phyloP scores from a whole-genome alignment of 2,329 filamentous ascomycete genomes.

The Scorias spongiosa region DNA sequence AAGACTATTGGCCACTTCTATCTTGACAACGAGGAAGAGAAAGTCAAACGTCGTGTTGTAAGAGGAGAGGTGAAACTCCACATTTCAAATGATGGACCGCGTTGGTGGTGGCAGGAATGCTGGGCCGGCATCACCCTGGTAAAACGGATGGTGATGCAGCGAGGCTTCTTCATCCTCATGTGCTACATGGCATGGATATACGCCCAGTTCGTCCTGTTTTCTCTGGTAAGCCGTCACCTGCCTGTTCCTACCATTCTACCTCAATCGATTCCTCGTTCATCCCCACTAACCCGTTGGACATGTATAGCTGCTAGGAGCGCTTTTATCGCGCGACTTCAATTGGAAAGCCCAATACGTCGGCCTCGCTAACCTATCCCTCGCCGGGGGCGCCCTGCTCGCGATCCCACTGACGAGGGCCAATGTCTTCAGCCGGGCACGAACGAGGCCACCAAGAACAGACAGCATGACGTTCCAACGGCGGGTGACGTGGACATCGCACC shows the following conservation, averaged over 20 bases:
- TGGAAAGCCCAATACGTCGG: conserved; percentile 52
- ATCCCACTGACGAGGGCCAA: conserved; percentile 61
- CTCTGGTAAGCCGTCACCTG: conserved; percentile 37
- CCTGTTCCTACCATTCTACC: neutral
- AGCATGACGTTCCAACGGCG: conserved; percentile 50
- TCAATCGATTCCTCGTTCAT: neutral
- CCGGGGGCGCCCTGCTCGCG: conserved; percentile 53
- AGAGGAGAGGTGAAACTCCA: conserved; percentile 66
- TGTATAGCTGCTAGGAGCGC: conserved; percentile 45
- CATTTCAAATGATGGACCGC: conserved; percentile 53
- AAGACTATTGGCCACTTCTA: conserved; percentile 51
- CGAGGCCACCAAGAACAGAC: conserved; percentile 44
- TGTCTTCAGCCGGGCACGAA: conserved; percentile 49
- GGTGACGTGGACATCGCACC: conserved; percentile 56
- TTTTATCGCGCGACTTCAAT: conserved; percentile 54
- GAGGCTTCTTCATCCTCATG: conserved; percentile 56
- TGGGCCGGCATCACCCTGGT: conserved; percentile 54
- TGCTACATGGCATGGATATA: conserved; percentile 69
- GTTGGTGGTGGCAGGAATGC: conserved; percentile 64
- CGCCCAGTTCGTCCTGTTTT: conserved; percentile 57
- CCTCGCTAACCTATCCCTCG: conserved; percentile 48
- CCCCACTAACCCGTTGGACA: neutral
- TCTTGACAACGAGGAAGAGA: conserved; percentile 27
- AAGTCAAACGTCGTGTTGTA: conserved; percentile 41
- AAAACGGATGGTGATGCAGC: conserved; percentile 55